Evolutionary conservation across 1,284 basidiomycete genomes (phyloP), one percentile per base, ranked within the genome.

Genomic region (Malassezia japonica): DNA sequence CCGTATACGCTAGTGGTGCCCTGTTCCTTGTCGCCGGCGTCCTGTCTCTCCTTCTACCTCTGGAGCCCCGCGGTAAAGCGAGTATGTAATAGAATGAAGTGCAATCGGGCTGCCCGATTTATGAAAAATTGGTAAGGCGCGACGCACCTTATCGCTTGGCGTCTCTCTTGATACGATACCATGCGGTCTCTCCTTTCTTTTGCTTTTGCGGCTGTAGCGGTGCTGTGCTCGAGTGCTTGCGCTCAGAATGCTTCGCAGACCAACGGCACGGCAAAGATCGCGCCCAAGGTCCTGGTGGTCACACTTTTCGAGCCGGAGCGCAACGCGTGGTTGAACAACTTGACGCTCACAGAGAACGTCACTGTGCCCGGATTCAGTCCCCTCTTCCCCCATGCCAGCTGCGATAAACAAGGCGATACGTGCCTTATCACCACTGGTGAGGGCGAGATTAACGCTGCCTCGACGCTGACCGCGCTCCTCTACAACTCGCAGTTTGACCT

Each of bases 361-460:
- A 67, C 74, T 15, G 56, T 78, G 13, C 74, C 75, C 4, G 77
- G 78, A 7, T 65, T 77, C 27, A 78, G 77, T 8, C 76, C 75
- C 1, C 65, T 77, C 10, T 80, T 66, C 62, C 78, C 78, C 1
- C 50, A 76, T 33, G 74, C 75, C 16, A 73, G 74, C 34, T 79
- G 79, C 61, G 75, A 77, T 27, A 38, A 44, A 23, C 64, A 70
- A 31, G 75, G 73, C 15, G 60, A 64, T 3, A 71, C 78, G 35
- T 79, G 78, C 53, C 75, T 77, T 31, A 46, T 76, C 3, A 73
- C 72, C 13, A 74, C 74, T 2, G 74, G 73, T 23, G 73, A 74
- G 43, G 66, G 67, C 24, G 78, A 80, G 63, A 79, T 79, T 61
- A 79, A 80, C 59, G 78, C 79, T 0, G 78, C 78, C 2, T 59